Evolutionary conservation across 768 basidiomycete genomes (phyloP).

Genomic region (Collybiopsis confluens): DNA sequence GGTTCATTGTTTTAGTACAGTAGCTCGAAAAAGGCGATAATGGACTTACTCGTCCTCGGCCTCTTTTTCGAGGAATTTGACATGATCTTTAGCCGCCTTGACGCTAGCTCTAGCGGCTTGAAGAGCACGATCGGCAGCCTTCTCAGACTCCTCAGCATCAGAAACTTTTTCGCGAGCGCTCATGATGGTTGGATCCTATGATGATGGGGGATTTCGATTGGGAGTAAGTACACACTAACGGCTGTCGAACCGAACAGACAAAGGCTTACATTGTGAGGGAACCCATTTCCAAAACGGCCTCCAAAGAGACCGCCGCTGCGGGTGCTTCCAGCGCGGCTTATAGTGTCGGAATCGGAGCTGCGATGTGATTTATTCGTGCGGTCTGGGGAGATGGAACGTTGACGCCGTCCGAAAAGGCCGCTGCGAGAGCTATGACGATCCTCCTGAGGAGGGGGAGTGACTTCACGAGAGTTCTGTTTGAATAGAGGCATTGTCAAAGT

Average conservation of each 20-base stretch:
- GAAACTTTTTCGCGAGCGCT: constrained; percentile 33
- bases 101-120: constrained; percentile 15
- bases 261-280: constrained; percentile 6
- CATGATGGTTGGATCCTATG: constrained; percentile 28
- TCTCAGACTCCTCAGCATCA: constrained; percentile 20
- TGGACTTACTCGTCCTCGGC: constrained; percentile 36
- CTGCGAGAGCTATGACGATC: constrained; percentile 15
- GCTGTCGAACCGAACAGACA: too few species aligned
- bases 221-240: too few species aligned
- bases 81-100: constrained; percentile 31
- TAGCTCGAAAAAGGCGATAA: constrained; percentile 6
- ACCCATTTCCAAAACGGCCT: neutral
- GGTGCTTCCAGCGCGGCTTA: constrained; percentile 9
- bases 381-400: constrained; percentile 15
- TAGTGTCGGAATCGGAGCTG: constrained; percentile 15
- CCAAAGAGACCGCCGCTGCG: constrained; percentile 13
- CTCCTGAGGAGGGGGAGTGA: neutral
- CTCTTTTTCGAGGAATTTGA: constrained; percentile 32
- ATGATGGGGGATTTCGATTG: too few species aligned
- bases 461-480: constrained; percentile 16
- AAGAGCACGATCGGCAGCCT: constrained; percentile 4
- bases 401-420: constrained; percentile 16
- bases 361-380: constrained; percentile 5
- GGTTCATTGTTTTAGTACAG: too few species aligned
- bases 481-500: constrained; percentile 19